Base-by-base conservation (phyloP, 306 rosid species). In the Vigna nakashimae region DNA sequence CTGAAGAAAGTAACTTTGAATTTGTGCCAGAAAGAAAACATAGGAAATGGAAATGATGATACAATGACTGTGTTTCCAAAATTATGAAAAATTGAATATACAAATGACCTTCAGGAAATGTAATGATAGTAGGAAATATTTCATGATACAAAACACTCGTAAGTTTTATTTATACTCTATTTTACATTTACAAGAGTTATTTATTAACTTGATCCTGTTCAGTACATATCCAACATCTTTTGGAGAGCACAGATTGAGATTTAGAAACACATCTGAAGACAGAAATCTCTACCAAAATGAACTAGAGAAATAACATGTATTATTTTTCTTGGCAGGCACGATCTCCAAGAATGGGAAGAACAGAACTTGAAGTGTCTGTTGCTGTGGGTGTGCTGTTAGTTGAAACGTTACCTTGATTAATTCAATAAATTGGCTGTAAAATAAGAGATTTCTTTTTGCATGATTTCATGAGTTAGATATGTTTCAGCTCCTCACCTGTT, bases 311-410 rank as follows among this genome's bases (percentile, higher is more conserved):
- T 51, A 82, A 74, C 76, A 38, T 74, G 68, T 30, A 56, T 70
- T 82, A 81, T 49, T 82, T 36, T 82, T 78, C 32, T 59, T 48
- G 66, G 82, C 88, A 85, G 84, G 84, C 78, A 62, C 40, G 73
- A 18, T 40, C 66, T 45, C 49, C 74, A 42, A 45, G 38, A 73
- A 56, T 5, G n/a, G 78, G 79, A 50, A 40, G 76, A 49, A 45
- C 71, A 17, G 20, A 46, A 64, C 68, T 51, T 56, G 79, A 81
- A 78, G 82, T 17, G 7, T 52, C 74, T 55, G 73, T 20, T 42
- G 49, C 43, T 48, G 66, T 38, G 66, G 43, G 13, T 81, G 79
- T 30, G 68, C 64, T 57, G 57, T 45, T 66, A 73, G 36, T 62
- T 69, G 64, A 49, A 74, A 48, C 78, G 52, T 74, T 64, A 18